Conservation (phyloP, 139 green algal species). For the Chlorella sp. region DNA sequence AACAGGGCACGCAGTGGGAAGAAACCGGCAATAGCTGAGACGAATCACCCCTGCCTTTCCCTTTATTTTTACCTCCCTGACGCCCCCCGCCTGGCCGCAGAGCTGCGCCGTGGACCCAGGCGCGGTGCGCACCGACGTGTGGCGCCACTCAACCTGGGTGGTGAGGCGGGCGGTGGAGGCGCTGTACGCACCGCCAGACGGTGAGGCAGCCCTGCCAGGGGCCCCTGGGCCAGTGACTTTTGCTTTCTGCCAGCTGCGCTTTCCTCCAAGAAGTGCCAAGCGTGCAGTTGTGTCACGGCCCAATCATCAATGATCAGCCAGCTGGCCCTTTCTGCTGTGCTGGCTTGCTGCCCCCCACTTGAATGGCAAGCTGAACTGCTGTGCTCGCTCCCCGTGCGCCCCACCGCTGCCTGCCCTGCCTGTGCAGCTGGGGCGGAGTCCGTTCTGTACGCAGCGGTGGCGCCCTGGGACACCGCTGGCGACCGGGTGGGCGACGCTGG, state of each 20-base stretch:
- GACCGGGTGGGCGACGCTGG: conserved; percentile 1
- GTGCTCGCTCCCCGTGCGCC: too few species aligned
- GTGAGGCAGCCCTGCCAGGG: neutral
- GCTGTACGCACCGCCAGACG: neutral
- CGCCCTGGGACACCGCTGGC: neutral
- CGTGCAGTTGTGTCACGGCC: too few species aligned
- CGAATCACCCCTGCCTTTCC: neutral
- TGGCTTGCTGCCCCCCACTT: too few species aligned
- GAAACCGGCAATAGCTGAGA: neutral
- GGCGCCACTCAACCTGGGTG: neutral
- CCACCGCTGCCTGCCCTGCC: neutral
- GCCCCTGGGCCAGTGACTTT: neutral
- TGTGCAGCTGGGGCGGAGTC: neutral
- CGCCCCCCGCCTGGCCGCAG: neutral
- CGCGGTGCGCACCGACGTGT: neutral
- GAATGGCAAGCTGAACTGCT: too few species aligned
- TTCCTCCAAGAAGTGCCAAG: too few species aligned
- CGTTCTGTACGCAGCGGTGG: neutral
- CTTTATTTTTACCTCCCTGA: neutral
- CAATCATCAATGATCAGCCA: too few species aligned
- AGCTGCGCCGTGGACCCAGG: neutral
- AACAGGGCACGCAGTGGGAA: too few species aligned
- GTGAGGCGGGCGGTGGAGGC: neutral
- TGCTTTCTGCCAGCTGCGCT: too few species aligned
- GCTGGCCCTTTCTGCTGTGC: too few species aligned